Evolutionary conservation across 2,329 filamentous ascomycete genomes (phyloP), one percentile per base, ranked within the genome.

Genomic region (Parastagonospora nodorum): DNA sequence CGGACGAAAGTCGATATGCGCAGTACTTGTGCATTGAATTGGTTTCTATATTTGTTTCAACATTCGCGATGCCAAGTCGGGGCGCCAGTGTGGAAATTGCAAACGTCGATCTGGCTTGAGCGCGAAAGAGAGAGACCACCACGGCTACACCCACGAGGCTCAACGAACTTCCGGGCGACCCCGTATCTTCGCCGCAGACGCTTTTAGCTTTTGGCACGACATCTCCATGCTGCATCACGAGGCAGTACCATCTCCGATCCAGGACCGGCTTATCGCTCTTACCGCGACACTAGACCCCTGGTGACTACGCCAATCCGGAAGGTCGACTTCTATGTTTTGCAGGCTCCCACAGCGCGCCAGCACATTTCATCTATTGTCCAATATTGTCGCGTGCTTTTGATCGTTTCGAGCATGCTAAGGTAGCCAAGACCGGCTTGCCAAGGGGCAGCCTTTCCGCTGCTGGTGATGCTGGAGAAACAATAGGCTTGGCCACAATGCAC

Each of bases 201-300:
- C n/a, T 8, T 28, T 24, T 40, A 8, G n/a, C 19, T 37, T 27
- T 15, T 14, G 16, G 32, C 19, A 45, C 42, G 14, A n/a, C 11
- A 29, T 42, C 16, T 27, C 14, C 16, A 14, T n/a, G 11, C 28
- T 37, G 32, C 7, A 30, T 30, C 45, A 36, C 24, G 44, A 27
- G 12, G 29, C 31, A 15, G 15, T 33, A 16, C 28, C 24, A 10
- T 37, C 44, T 19, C 31, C 19, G 15, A 15, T 29, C 19, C 14
- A 14, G 31, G 11, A 10, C 24, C 36, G 44, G 44, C 38, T 48
- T 42, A 48, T 48, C 45, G 38, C 31, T 42, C 37, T 19, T 42
- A 10, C 27, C 31, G 38, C 45, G 15, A 40, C 45, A 40, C 27
- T 42, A 30, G 31, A 30, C 30, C 45, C 45, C 45, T 42, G 38